Evolutionary conservation across 768 basidiomycete genomes (phyloP).

Genomic region (Cubamyces lactineus): DNA sequence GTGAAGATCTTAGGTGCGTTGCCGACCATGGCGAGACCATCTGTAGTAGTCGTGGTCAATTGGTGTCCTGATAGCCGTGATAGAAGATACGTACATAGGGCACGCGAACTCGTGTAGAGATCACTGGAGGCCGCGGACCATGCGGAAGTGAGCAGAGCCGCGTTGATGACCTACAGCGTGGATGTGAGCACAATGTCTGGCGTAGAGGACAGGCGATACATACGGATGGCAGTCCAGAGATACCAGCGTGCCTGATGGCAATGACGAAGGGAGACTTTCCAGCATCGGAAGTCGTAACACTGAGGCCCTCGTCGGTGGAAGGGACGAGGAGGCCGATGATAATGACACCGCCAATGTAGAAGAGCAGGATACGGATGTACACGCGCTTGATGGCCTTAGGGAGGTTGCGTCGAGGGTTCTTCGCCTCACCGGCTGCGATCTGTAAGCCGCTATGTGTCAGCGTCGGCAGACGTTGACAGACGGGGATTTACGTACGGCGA

Average conservation of each 20-base stretch:
- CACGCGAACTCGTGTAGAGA: slow-evolving; percentile 86
- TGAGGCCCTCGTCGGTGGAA: slow-evolving; percentile 60
- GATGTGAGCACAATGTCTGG: slow-evolving; percentile 1
- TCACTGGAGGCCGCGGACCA: slow-evolving; percentile 93
- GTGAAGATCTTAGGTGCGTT: slow-evolving; percentile 85
- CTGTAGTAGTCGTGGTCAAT: slow-evolving; percentile 38
- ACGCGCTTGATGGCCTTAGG: slow-evolving; percentile 63
- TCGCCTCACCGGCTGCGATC: slow-evolving; percentile 90
- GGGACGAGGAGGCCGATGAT: slow-evolving; percentile 87
- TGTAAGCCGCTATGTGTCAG: slow-evolving; percentile 33
- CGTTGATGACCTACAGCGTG: slow-evolving; percentile 69
- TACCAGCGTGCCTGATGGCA: slow-evolving; percentile 85
- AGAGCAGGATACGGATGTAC: slow-evolving; percentile 81
- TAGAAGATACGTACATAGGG: slow-evolving; percentile 61
- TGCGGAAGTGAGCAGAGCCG: slow-evolving; percentile 82
- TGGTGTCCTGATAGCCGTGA: background rate
- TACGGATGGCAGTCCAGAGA: slow-evolving; percentile 80
- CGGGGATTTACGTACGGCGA: slow-evolving; percentile 58
- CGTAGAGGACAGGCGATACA: slow-evolving; percentile 32
- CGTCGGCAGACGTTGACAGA: background rate
- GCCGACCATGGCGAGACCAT: slow-evolving; percentile 77
- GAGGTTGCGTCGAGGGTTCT: slow-evolving; percentile 77
- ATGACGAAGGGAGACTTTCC: slow-evolving; percentile 86
- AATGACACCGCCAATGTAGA: slow-evolving; percentile 54
- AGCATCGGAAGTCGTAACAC: slow-evolving; percentile 58